These are phyloP conservation scores for Obelidium mucronatum DNA, from an alignment of 192 early-diverging fungal species.

Conservation along the genomic window DNA sequence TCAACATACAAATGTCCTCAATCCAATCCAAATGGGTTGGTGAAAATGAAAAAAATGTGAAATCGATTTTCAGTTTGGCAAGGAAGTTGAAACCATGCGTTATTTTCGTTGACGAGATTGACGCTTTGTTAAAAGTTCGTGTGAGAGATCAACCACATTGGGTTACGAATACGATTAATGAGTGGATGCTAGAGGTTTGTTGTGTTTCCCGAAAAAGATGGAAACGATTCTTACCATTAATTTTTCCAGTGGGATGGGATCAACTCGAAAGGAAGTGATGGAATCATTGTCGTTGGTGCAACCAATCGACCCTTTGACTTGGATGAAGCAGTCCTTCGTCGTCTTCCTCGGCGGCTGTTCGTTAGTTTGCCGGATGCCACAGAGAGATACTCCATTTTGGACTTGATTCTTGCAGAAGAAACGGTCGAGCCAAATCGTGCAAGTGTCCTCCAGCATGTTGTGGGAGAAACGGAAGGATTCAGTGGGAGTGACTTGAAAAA, in stretches of 20 bases:
- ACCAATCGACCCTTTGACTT: constrained; percentile 94
- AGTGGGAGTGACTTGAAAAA: constrained; percentile 93
- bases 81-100: constrained; percentile 95
- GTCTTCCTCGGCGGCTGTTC: constrained; percentile 86
- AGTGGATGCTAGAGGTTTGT: constrained; percentile 80
- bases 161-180: constrained; percentile 79
- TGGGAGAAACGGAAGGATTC: constrained; percentile 71
- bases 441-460: constrained; percentile 59
- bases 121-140: constrained; percentile 77
- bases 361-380: constrained; percentile 78
- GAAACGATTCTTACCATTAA: constrained; percentile 89
- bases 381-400: constrained; percentile 74
- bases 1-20: constrained; percentile 96
- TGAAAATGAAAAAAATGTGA: constrained; percentile 91
- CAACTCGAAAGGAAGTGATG: constrained; percentile 30
- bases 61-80: constrained; percentile 92
- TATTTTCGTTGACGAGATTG: constrained; percentile 99
- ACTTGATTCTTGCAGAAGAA: constrained; percentile 77
- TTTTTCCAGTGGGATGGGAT: constrained; percentile 89
- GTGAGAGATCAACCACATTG: constrained; percentile 20
- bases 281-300: constrained; percentile 63
- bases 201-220: background rate
- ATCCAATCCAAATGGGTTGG: constrained; percentile 94
- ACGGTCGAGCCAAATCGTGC: constrained; percentile 51
- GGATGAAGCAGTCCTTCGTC: constrained; percentile 88